These are phyloP conservation scores for Rhizodiscina lignyota DNA, from an alignment of 495 filamentous ascomycete species.

Conservation along the genomic window DNA sequence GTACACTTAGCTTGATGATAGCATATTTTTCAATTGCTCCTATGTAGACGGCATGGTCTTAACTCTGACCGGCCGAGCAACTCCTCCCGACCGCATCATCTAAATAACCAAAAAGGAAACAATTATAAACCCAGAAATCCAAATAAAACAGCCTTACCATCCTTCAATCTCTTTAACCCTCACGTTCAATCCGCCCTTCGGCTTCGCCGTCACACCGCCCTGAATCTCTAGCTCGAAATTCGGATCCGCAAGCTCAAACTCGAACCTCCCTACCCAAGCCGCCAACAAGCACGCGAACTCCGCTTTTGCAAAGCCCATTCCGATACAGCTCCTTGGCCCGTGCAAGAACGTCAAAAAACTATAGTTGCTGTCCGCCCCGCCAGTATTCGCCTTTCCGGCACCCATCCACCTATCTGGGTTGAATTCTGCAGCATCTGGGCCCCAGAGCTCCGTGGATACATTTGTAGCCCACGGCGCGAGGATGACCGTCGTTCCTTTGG, in stretches of 20 bases:
- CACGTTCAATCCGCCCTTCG: constrained; percentile 17
- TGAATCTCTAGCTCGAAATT: constrained; percentile 18
- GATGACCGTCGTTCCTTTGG: constrained; percentile 35
- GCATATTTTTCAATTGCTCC: too few species aligned
- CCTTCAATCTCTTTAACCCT: constrained; percentile 9
- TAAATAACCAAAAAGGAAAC: too few species aligned
- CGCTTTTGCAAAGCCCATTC: constrained; percentile 55
- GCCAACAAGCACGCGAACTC: constrained; percentile 78
- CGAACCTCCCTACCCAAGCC: constrained; percentile 52
- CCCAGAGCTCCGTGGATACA: constrained; percentile 19
- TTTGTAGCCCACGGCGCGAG: constrained; percentile 30
- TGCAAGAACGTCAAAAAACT: constrained; percentile 26
- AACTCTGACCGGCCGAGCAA: too few species aligned
- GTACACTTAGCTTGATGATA: too few species aligned
- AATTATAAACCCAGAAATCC: too few species aligned
- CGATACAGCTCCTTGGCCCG: constrained; percentile 31
- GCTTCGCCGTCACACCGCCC: constrained; percentile 21
- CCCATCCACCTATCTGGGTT: constrained; percentile 27
- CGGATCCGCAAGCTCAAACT: constrained; percentile 33
- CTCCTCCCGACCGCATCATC: too few species aligned
- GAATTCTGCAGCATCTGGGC: constrained; percentile 22
- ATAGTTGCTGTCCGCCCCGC: constrained; percentile 23
- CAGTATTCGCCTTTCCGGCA: constrained; percentile 18
- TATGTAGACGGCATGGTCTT: too few species aligned
- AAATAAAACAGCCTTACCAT: too few species aligned